A percentile compares a stretch with the other conserved stretches of the same genome.
Conservation (phyloP, 1,139 yeast genomes). For the Meyerozyma guilliermondii region DNA sequence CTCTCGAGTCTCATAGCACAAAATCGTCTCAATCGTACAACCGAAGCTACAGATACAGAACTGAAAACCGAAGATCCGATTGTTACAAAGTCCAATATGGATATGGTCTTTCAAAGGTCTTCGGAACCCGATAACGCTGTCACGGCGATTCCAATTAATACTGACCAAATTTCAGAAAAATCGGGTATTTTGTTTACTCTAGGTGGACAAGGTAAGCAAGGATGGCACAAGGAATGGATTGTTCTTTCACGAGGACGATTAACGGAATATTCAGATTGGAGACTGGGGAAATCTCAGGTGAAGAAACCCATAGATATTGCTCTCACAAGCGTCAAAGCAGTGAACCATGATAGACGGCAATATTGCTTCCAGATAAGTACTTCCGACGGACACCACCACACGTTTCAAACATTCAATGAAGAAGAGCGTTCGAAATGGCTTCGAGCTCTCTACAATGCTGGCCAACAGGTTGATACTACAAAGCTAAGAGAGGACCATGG, state of each 20-base stretch:
- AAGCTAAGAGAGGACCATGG: conserved; percentile 13
- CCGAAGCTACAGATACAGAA: neutral
- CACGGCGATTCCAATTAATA: conserved; percentile 9
- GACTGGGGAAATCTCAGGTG: conserved; percentile 61
- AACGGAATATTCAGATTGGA: conserved; percentile 77
- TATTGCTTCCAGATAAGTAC: conserved; percentile 75
- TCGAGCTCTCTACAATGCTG: conserved; percentile 48
- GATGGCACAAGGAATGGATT: conserved; percentile 93
- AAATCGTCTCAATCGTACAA: conserved; percentile 21
- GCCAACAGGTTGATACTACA: conserved; percentile 32
- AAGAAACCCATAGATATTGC: conserved; percentile 71
- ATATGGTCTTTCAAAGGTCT: conserved; percentile 24
- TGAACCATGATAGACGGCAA: conserved; percentile 42
- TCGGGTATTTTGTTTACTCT: conserved; percentile 62
- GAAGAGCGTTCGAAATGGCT: conserved; percentile 72
- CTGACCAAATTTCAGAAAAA: conserved; percentile 28
- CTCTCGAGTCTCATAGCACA: conserved; percentile 28
- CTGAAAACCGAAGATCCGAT: conserved; percentile 4
- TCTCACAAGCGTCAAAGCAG: conserved; percentile 60
- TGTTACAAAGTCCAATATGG: conserved; percentile 28
- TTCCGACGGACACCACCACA: conserved; percentile 61
- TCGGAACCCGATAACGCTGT: conserved; percentile 2
- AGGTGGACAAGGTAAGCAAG: conserved; percentile 70
- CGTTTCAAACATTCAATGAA: conserved; percentile 72
- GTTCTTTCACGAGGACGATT: conserved; percentile 63